A percentile compares a stretch with the other conserved stretches of the same genome.
These are phyloP conservation scores for Linnemannia schmuckeri DNA, from an alignment of 192 early-diverging fungal genomes.

Conservation along the genomic window DNA sequence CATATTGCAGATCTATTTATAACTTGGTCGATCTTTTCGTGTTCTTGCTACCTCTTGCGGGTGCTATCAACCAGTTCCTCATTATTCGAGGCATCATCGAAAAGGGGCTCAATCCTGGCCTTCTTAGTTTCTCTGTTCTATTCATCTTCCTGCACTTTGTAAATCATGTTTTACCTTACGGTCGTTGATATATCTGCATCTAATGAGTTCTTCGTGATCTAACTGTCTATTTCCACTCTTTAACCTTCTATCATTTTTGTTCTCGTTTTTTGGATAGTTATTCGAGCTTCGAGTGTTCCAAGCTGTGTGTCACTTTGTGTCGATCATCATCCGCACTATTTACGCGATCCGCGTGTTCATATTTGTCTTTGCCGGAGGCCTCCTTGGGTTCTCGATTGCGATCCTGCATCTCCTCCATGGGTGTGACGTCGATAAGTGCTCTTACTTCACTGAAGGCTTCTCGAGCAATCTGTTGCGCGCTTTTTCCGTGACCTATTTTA, in stretches of 20 bases:
- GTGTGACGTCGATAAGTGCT: neutral
- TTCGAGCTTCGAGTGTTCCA: constrained; percentile 22
- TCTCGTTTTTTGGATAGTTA: constrained; percentile 7
- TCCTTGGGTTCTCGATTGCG: constrained; percentile 22
- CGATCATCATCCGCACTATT: constrained; percentile 11
- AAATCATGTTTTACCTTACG: neutral
- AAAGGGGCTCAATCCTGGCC: neutral
- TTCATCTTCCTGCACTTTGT: constrained; percentile 20
- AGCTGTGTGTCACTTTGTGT: constrained; percentile 19
- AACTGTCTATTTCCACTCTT: too few species aligned
- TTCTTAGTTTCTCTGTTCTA: constrained; percentile 18
- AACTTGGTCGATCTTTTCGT: constrained; percentile 2
- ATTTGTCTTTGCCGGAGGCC: constrained; percentile 7
- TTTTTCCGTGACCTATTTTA: constrained; percentile 17
- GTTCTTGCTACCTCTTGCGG: constrained; percentile 14
- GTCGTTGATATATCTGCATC: too few species aligned
- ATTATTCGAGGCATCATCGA: neutral
- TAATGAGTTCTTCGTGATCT: too few species aligned
- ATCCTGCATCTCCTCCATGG: constrained; percentile 21
- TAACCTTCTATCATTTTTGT: too few species aligned
- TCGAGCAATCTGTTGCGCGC: constrained; percentile 4
- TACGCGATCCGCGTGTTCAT: constrained; percentile 29
- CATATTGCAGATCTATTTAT: neutral
- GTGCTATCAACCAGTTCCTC: neutral
- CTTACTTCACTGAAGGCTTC: neutral